Conservation (phyloP, 2,329 filamentous ascomycete genomes). For the Apiospora aurea region DNA sequence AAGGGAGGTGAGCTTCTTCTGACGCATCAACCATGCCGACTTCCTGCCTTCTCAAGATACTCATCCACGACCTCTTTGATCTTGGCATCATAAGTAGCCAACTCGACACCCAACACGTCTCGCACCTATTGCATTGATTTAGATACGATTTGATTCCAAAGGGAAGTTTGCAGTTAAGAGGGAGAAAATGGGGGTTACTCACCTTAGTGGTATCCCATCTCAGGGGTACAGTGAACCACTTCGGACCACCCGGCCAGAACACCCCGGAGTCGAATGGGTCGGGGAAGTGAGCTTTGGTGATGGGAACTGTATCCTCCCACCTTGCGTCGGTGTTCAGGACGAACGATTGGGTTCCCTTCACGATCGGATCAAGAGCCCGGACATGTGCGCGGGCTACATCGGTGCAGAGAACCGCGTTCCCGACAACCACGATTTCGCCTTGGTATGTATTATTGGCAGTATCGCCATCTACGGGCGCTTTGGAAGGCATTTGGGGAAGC, state of each 20-base stretch:
- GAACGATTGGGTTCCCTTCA: slow-evolving; percentile 27
- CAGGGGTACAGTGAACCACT: slow-evolving; percentile 18
- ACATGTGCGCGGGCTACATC: slow-evolving; percentile 28
- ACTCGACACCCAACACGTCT: slow-evolving; percentile 14
- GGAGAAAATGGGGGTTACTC: not conserved
- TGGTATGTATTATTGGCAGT: not conserved
- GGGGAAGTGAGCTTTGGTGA: slow-evolving; percentile 17
- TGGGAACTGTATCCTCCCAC: slow-evolving; percentile 23
- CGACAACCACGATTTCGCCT: not conserved
- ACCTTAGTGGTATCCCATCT: slow-evolving; percentile 24
- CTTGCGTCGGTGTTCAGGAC: slow-evolving; percentile 10
- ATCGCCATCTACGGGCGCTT: no score
- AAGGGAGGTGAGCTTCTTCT: not conserved
- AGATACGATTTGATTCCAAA: not conserved
- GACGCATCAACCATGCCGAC: not conserved
- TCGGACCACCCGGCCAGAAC: not conserved
- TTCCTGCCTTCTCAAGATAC: slow-evolving; percentile 3
- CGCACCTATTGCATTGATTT: not conserved
- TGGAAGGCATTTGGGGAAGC: not conserved
- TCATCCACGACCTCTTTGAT: slow-evolving; percentile 14
- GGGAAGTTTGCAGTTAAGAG: not conserved
- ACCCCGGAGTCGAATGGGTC: not conserved
- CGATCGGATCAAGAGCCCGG: not conserved
- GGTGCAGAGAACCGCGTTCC: slow-evolving; percentile 26
- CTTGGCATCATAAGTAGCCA: slow-evolving; percentile 22